Evolutionary conservation across 2,329 filamentous ascomycete genomes (phyloP), one percentile per base, ranked within the genome.

Genomic region (Cladophialophora psammophila): DNA sequence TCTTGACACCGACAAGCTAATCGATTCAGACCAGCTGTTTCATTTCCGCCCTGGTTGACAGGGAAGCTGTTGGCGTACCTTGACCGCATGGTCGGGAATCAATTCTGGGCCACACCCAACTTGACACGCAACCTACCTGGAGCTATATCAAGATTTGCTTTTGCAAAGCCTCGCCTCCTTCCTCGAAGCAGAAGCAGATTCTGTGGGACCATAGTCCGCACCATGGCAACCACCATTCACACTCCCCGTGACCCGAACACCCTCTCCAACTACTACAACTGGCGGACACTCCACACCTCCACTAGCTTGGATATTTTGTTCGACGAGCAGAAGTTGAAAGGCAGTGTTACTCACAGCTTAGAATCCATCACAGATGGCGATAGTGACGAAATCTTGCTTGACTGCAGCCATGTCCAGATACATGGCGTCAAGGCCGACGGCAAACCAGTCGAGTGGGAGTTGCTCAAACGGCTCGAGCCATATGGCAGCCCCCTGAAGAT

Each of bases 241-340:
- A 77, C 78, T 54, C 81, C 84, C 59, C 87, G 92, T 75, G 94
- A 98, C 80, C 93, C 93, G 61, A 96, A 93, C 78, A 97, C 95
- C 32, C 82, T 95, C 66, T 91, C 92, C 76, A 98, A 98, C 83
- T 97, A 97, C 80, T 89, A 92, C 78, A 89, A 90, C 64, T 97
- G 93, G 89, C 84, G 87, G 68, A 97, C 92, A 18, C 89, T 86
- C 77, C 93, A 97, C 81, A 95, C 93, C 20, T 90, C 87, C 20
- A 91, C 92, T 65, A 88, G 91, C 78, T 88, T 97, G 75, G 88
- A 88, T 72, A 89, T 98, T 73, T 89, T 96, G 75, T 99, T 98
- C 78, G 87, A 91, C 68, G 85, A 88, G 76, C 91, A 93, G 82
- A 85, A 87, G 63, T 85, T 98, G 70, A 86, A 86, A 68, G 95